phyloP scores from a whole-genome alignment of 2,329 filamentous ascomycete species.

The Fusarium acutatum region DNA sequence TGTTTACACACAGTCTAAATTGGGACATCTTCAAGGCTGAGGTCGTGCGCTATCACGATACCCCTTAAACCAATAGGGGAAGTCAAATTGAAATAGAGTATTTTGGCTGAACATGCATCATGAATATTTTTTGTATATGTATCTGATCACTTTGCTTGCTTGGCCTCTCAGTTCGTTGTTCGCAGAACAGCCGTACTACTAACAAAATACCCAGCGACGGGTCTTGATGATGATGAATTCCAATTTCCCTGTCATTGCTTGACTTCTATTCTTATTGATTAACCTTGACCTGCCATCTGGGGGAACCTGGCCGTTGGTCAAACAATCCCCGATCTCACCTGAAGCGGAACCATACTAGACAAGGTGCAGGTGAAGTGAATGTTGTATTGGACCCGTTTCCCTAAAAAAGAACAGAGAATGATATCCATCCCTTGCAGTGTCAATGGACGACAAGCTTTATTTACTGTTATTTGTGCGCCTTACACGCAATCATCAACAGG shows the following conservation, averaged over 20 bases:
- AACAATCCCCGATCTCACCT: conserved; percentile 40
- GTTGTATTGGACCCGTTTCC: conserved; percentile 35
- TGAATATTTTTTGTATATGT: conserved; percentile 2
- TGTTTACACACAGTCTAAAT: conserved; percentile 14
- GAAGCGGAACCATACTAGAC: conserved; percentile 40
- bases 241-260: conserved; percentile 12
- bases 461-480: not conserved
- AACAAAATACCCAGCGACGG: not conserved
- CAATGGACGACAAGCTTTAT: conserved; percentile 11
- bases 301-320: conserved; percentile 34
- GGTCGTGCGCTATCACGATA: conserved; percentile 33
- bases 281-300: conserved; percentile 37
- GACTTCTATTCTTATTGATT: conserved; percentile 27
- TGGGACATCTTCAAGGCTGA: conserved; percentile 31
- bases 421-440: conserved; percentile 20
- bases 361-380: conserved; percentile 13
- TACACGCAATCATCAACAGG: conserved; percentile 15
- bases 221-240: not conserved
- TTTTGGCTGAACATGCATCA: conserved; percentile 9
- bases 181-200: not conserved
- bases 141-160: conserved; percentile 6
- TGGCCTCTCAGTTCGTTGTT: not conserved
- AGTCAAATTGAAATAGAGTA: conserved; percentile 7
- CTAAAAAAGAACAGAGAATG: conserved; percentile 34
- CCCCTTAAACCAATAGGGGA: conserved; percentile 4